A percentile compares a stretch with the other conserved stretches of the same genome.
Evolutionary conservation across 2,329 filamentous ascomycete species (phyloP).

Genomic region (Myriosclerotinia curreyana): DNA sequence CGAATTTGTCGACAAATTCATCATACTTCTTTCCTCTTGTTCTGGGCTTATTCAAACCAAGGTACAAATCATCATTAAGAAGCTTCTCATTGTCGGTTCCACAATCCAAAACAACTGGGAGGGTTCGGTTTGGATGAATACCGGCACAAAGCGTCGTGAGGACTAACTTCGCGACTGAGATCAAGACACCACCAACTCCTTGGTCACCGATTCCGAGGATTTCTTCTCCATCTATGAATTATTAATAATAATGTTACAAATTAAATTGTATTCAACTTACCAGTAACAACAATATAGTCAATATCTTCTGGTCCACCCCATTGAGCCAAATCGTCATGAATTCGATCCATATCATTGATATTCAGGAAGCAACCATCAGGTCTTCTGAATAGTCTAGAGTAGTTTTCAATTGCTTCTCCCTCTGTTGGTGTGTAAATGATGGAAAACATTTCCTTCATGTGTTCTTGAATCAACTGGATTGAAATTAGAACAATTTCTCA

Average conservation of each 20-base stretch:
- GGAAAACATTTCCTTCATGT: constrained; percentile 83
- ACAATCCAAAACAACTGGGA: constrained; percentile 81
- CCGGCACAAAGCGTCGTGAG: constrained; percentile 85
- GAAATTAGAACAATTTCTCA: neutral
- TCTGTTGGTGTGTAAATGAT: constrained; percentile 92
- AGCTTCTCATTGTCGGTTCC: constrained; percentile 78
- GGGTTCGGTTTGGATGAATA: constrained; percentile 72
- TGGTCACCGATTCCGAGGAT: constrained; percentile 90
- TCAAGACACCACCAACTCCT: constrained; percentile 79
- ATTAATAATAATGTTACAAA: constrained; percentile 25
- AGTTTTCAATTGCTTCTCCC: constrained; percentile 83
- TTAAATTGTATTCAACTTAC: constrained; percentile 51
- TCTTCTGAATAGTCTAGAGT: constrained; percentile 71
- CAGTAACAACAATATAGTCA: constrained; percentile 85
- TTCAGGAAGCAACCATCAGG: constrained; percentile 82
- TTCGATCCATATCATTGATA: constrained; percentile 63
- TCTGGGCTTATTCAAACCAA: constrained; percentile 67
- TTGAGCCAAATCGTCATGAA: constrained; percentile 63
- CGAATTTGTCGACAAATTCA: constrained; percentile 71
- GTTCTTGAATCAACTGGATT: constrained; percentile 64
- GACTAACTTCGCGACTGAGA: constrained; percentile 78
- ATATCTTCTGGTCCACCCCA: constrained; percentile 72
- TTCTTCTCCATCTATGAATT: constrained; percentile 53
- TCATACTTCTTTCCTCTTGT: constrained; percentile 72
- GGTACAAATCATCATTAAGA: constrained; percentile 73